phyloP scores from a whole-genome alignment of 164 flowering plant species.

The Dillenia turbinata region DNA sequence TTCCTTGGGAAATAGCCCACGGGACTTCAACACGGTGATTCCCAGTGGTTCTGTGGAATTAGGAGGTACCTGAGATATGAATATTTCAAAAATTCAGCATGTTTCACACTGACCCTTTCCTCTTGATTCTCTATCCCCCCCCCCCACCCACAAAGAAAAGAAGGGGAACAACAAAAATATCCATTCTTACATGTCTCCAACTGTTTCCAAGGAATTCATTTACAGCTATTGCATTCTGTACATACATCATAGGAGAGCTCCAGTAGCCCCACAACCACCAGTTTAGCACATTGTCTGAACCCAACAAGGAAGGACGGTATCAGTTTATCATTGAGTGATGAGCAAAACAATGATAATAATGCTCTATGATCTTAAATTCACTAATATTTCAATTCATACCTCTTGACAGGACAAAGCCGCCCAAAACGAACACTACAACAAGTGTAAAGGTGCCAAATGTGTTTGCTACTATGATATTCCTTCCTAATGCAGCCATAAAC shows the following conservation, averaged over 20 bases:
- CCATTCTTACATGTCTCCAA: slow-evolving; percentile 34
- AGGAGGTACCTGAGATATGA: slow-evolving; percentile 15
- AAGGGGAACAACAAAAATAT: too few species aligned
- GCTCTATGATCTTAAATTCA: slow-evolving; percentile 20
- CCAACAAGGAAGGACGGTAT: too few species aligned
- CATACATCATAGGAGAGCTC: slow-evolving; percentile 50
- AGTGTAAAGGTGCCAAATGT: slow-evolving; percentile 47
- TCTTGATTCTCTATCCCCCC: too few species aligned
- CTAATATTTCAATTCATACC: slow-evolving; percentile 25
- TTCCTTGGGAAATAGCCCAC: slow-evolving; percentile 37
- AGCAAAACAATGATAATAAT: too few species aligned
- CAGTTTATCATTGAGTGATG: too few species aligned
- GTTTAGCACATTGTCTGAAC: slow-evolving; percentile 20
- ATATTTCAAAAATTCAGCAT: neutral
- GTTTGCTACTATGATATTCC: slow-evolving; percentile 46
- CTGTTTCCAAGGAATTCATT: slow-evolving; percentile 40
- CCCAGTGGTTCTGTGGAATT: slow-evolving; percentile 36
- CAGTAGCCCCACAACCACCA: slow-evolving; percentile 58
- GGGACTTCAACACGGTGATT: slow-evolving; percentile 31
- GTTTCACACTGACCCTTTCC: too few species aligned
- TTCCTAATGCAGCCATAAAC: slow-evolving; percentile 35
- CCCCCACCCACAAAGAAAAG: too few species aligned
- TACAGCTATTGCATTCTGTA: slow-evolving; percentile 35
- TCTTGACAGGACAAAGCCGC: slow-evolving; percentile 50
- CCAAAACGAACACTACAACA: slow-evolving; percentile 32